phyloP scores from a whole-genome alignment of 2,329 filamentous ascomycete species.

The Drechslerella coelobrocha region DNA sequence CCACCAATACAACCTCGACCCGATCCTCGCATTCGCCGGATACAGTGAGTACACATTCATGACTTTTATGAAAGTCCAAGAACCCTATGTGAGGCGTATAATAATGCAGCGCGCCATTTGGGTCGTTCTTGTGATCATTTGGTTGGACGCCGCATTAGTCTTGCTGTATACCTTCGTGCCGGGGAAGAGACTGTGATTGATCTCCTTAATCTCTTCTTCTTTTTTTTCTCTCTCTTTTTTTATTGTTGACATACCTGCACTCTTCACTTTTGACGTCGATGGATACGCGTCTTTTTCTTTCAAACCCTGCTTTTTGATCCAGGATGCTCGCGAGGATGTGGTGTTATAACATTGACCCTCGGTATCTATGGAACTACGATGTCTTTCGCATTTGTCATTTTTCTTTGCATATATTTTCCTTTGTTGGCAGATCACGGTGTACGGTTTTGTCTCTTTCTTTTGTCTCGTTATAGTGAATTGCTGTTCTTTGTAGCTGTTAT shows the following conservation, averaged over 20 bases:
- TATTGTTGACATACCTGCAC: background rate
- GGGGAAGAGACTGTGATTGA: slow-evolving; percentile 73
- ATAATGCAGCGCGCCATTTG: slow-evolving; percentile 82
- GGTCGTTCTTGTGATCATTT: slow-evolving; percentile 75
- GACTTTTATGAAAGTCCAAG: slow-evolving; percentile 83
- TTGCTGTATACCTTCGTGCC: slow-evolving; percentile 94
- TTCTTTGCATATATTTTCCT: background rate
- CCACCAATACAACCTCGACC: slow-evolving; percentile 95
- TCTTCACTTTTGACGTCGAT: background rate
- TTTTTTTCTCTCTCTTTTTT: slow-evolving; percentile 2
- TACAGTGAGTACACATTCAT: slow-evolving; percentile 97
- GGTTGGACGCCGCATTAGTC: slow-evolving; percentile 81
- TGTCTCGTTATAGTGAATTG: background rate
- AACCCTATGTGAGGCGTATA: slow-evolving; percentile 87
- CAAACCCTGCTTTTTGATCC: background rate
- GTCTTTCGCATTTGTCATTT: background rate
- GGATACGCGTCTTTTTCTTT: background rate
- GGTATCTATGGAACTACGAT: background rate
- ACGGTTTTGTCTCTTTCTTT: background rate
- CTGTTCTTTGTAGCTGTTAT: background rate
- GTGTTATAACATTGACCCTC: background rate
- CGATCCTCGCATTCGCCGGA: slow-evolving; percentile 84
- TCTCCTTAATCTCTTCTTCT: background rate
- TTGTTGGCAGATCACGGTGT: slow-evolving; percentile 10
- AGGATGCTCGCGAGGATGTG: slow-evolving; percentile 1